Evolutionary conservation across 139 green algal species (phyloP).

Genomic region (Chlamydomonas incerta): DNA sequence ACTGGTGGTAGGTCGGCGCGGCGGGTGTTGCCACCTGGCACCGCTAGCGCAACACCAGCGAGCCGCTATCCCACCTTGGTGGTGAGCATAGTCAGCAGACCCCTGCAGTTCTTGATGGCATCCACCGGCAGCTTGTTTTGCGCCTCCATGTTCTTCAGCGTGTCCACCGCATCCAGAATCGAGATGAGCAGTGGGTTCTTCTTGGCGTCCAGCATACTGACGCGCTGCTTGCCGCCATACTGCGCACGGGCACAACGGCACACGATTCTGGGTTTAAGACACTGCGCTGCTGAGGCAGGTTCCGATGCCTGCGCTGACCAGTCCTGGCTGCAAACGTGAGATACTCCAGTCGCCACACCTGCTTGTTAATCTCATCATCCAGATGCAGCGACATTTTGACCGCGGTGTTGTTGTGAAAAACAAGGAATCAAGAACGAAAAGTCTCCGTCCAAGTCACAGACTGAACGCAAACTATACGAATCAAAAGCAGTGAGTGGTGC

Average conservation of each 20-base stretch:
- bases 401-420: too few species aligned
- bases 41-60: too few species aligned
- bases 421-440: too few species aligned
- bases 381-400: conserved; percentile 36
- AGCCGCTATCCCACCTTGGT: conserved; percentile 50
- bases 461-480: too few species aligned
- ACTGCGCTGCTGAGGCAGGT: not conserved
- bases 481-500: too few species aligned
- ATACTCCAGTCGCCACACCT: not conserved
- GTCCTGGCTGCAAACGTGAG: too few species aligned
- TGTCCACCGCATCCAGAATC: conserved; percentile 66
- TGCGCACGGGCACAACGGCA: not conserved
- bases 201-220: conserved; percentile 44
- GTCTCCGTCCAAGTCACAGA: too few species aligned
- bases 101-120: conserved; percentile 45
- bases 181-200: conserved; percentile 66
- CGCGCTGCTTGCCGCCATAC: conserved; percentile 21
- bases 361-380: conserved; percentile 34
- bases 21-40: not conserved
- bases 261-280: not conserved
- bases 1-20: too few species aligned
- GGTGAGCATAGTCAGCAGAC: conserved; percentile 62
- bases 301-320: too few species aligned
- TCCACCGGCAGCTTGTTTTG: conserved; percentile 50
- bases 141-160: conserved; percentile 52